Evolutionary conservation across 768 basidiomycete species (phyloP).

Genomic region (Cantharellus anzutake): DNA sequence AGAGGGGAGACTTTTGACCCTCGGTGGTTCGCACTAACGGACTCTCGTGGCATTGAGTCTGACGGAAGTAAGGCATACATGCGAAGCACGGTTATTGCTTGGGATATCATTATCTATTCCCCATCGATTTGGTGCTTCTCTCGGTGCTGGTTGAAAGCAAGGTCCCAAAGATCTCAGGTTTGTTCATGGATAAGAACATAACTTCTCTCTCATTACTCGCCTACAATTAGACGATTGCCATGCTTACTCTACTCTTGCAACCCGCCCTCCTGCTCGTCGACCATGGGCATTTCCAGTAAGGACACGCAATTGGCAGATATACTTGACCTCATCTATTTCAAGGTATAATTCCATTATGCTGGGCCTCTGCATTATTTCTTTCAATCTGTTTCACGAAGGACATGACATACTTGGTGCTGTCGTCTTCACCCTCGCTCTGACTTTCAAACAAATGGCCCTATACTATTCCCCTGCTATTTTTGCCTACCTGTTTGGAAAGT

Average conservation of each 20-base stretch:
- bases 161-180: slow-evolving; percentile 68
- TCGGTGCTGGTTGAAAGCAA: slow-evolving; percentile 40
- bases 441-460: slow-evolving; percentile 92
- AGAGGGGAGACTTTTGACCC: slow-evolving; percentile 34
- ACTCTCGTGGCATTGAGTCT: slow-evolving; percentile 56
- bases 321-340: not conserved
- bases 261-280: slow-evolving; percentile 74
- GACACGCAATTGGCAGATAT: not conserved
- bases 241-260: slow-evolving; percentile 58
- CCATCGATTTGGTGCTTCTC: slow-evolving; percentile 53
- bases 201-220: not conserved
- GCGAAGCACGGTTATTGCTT: slow-evolving; percentile 50
- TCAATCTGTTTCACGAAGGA: slow-evolving; percentile 49
- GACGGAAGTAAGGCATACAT: slow-evolving; percentile 52
- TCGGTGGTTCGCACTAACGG: slow-evolving; percentile 50
- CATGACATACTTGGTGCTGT: slow-evolving; percentile 59
- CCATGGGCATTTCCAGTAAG: slow-evolving; percentile 74
- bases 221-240: slow-evolving; percentile 32
- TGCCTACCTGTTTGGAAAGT: slow-evolving; percentile 76
- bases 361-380: slow-evolving; percentile 48
- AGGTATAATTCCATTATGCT: slow-evolving; percentile 85
- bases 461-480: slow-evolving; percentile 92
- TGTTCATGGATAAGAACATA: slow-evolving; percentile 6
- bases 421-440: slow-evolving; percentile 65
- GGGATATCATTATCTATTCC: slow-evolving; percentile 57